These are phyloP conservation scores for Xerocomellus chrysenteron DNA, from an alignment of 768 basidiomycete genomes.

Conservation along the genomic window DNA sequence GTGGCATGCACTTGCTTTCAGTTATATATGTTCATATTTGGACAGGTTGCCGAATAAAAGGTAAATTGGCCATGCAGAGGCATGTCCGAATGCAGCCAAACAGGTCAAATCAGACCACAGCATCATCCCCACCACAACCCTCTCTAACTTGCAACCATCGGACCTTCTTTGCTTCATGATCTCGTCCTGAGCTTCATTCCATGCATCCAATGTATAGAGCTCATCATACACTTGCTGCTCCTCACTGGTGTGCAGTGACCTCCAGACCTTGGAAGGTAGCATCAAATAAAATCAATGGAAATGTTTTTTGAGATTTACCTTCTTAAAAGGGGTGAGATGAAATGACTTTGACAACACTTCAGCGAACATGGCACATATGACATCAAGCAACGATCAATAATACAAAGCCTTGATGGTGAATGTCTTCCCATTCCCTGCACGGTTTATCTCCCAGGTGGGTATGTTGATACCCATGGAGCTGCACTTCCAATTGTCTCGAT, in stretches of 20 bases:
- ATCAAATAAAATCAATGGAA: too few species aligned
- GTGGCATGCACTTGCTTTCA: too few species aligned
- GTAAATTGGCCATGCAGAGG: too few species aligned
- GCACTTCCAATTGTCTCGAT: background rate
- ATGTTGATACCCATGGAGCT: background rate
- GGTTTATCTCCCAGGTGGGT: background rate
- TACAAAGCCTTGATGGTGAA: slow-evolving; percentile 31
- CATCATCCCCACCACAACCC: too few species aligned
- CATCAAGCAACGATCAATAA: slow-evolving; percentile 17
- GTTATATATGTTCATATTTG: too few species aligned
- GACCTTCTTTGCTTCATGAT: background rate
- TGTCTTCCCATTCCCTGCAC: slow-evolving; percentile 2
- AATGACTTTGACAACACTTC: slow-evolving; percentile 10
- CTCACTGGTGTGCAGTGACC: background rate
- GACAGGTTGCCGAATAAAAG: too few species aligned
- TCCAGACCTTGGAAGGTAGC: background rate
- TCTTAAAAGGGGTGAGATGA: slow-evolving; percentile 26
- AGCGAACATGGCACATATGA: slow-evolving; percentile 10
- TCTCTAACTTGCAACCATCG: background rate
- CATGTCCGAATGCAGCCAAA: too few species aligned
- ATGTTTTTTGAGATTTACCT: background rate
- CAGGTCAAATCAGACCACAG: too few species aligned
- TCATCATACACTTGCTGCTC: background rate
- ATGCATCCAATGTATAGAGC: background rate
- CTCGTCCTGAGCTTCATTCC: background rate